These are phyloP conservation scores for Ganoderma lingzhi DNA, from an alignment of 1,284 basidiomycete genomes.

Conservation along the genomic window DNA sequence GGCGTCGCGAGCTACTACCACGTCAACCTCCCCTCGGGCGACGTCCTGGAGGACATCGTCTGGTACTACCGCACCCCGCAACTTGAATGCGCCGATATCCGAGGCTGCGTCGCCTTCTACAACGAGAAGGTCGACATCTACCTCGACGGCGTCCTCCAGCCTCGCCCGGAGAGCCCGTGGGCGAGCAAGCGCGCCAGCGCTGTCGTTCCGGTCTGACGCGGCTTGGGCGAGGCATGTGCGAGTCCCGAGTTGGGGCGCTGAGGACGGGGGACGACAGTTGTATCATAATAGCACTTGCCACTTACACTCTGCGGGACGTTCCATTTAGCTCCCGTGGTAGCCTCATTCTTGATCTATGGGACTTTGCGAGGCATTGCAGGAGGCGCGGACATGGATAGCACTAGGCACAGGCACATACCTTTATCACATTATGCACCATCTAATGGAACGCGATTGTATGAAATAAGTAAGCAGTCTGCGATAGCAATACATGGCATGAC, in stretches of 20 bases:
- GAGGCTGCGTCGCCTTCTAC: conserved; percentile 66
- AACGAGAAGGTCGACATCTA: conserved; percentile 74
- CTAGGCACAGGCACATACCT: conserved; percentile 4
- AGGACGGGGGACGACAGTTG: background rate
- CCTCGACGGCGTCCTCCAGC: conserved; percentile 64
- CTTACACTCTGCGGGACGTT: conserved; percentile 16
- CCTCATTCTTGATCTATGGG: conserved; percentile 21
- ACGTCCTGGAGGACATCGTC: conserved; percentile 56
- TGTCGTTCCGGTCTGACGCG: conserved; percentile 13
- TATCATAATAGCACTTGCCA: conserved; percentile 23
- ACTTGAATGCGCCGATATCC: conserved; percentile 57
- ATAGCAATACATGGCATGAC: conserved; percentile 9
- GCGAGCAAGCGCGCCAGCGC: conserved; percentile 26
- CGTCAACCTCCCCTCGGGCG: conserved; percentile 54
- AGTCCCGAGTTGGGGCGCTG: background rate
- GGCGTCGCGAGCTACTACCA: conserved; percentile 68
- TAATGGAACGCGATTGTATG: conserved; percentile 8
- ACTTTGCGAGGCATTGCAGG: background rate
- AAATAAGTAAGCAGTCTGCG: background rate
- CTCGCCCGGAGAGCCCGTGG: conserved; percentile 29
- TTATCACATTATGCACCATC: conserved; percentile 5
- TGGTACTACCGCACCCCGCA: conserved; percentile 70
- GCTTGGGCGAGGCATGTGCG: background rate
- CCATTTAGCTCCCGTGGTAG: conserved; percentile 21
- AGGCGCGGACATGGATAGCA: conserved; percentile 1